Evolutionary conservation across 768 basidiomycete genomes (phyloP).

Genomic region (Naematelia aurantialba): DNA sequence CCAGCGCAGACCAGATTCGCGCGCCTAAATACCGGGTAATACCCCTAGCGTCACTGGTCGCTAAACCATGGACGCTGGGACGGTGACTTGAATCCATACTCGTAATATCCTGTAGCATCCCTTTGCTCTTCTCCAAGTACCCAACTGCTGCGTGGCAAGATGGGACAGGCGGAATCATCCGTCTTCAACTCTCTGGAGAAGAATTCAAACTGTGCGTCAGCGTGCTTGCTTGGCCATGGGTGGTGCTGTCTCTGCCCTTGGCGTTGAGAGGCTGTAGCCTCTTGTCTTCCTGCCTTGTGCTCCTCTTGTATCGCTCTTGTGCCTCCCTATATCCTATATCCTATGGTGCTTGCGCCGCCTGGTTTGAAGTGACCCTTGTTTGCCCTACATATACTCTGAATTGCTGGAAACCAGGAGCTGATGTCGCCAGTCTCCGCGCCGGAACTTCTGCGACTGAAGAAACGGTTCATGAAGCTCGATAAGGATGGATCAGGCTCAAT

Average conservation of each 20-base stretch:
- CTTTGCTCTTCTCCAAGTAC: neutral
- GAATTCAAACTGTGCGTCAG: slow-evolving; percentile 86
- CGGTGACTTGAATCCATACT: too few relatives aligned
- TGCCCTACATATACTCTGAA: too few relatives aligned
- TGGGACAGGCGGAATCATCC: slow-evolving; percentile 63
- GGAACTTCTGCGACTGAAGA: slow-evolving; percentile 92
- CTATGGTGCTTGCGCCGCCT: too few relatives aligned
- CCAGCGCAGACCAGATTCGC: too few relatives aligned
- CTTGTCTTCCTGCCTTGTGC: neutral
- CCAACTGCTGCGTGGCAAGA: slow-evolving; percentile 22
- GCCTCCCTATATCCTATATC: neutral
- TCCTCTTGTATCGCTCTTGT: neutral
- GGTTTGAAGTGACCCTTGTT: too few relatives aligned
- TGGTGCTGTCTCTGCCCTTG: neutral
- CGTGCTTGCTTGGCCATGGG: neutral
- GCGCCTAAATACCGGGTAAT: too few relatives aligned
- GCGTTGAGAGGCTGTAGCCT: neutral
- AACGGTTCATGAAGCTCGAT: slow-evolving; percentile 99
- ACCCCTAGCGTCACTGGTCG: too few relatives aligned
- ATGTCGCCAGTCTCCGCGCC: slow-evolving; percentile 73
- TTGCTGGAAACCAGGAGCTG: neutral
- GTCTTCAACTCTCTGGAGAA: slow-evolving; percentile 98
- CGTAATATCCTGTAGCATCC: neutral
- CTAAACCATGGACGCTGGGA: too few relatives aligned
- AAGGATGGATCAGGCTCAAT: slow-evolving; percentile 97